phyloP scores from a whole-genome alignment of 164 flowering plant genomes.

The Dillenia suffruticosa region DNA sequence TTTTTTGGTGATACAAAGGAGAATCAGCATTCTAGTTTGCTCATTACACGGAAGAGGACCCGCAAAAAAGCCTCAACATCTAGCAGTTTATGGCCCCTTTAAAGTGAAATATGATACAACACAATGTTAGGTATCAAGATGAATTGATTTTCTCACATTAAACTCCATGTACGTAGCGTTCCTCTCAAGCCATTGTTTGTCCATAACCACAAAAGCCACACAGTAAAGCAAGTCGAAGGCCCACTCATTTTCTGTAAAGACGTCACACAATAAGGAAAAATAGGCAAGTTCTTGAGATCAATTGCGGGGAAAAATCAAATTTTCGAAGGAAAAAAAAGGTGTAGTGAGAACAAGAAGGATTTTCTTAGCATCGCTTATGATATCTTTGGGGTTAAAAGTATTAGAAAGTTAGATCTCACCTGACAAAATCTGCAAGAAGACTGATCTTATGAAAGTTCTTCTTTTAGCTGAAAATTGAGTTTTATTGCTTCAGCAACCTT shows the following conservation, averaged over 20 bases:
- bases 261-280: not conserved
- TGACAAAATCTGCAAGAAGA: constrained; percentile 73
- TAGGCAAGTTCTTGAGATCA: no score
- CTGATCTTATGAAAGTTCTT: constrained; percentile 57
- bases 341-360: not conserved
- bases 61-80: no score
- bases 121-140: no score
- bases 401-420: constrained; percentile 32
- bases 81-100: no score
- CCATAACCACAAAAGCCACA: constrained; percentile 84
- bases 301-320: no score
- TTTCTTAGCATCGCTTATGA: no score
- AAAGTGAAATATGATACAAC: not conserved
- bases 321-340: no score
- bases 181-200: constrained; percentile 79
- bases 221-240: constrained; percentile 90
- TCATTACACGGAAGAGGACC: no score
- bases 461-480: constrained; percentile 57
- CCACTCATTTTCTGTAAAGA: constrained; percentile 72
- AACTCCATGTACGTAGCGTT: constrained; percentile 93
- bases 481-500: constrained; percentile 8
- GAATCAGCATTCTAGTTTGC: no score
- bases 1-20: no score
- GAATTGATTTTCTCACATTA: constrained; percentile 45
- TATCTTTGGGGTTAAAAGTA: no score